Percentiles rank a stretch among this genome's conserved stretches.
phyloP scores from a whole-genome alignment of 1,284 basidiomycete species.

The Caloboletus inedulis region DNA sequence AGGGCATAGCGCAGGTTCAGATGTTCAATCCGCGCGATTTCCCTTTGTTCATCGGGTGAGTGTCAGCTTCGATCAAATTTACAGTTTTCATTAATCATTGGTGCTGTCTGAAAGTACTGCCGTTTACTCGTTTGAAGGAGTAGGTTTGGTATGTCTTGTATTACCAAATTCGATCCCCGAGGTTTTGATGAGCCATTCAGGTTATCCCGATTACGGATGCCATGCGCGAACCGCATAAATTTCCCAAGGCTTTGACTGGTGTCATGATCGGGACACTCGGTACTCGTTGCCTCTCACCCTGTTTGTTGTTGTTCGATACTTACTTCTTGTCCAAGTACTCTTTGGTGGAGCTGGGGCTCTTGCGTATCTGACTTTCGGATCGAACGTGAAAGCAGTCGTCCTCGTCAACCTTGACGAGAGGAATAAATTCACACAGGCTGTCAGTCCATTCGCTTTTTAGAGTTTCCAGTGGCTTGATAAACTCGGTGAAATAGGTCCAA shows the following conservation, averaged over 20 bases:
- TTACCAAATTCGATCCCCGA: neutral
- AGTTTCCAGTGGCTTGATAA: neutral
- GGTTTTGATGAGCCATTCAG: conserved; percentile 30
- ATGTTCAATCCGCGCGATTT: conserved; percentile 90
- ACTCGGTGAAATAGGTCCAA: conserved; percentile 50
- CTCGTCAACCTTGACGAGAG: conserved; percentile 90
- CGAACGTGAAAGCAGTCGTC: conserved; percentile 88
- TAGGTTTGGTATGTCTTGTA: conserved; percentile 72
- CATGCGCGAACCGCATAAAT: conserved; percentile 93
- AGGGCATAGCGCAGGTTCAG: conserved; percentile 80
- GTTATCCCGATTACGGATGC: conserved; percentile 96
- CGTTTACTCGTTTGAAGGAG: conserved; percentile 98
- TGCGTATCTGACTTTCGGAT: conserved; percentile 87
- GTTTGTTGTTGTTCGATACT: conserved; percentile 4
- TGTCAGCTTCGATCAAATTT: conserved; percentile 9
- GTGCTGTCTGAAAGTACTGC: conserved; percentile 64
- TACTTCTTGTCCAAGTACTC: conserved; percentile 48
- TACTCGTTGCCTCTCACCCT: conserved; percentile 33
- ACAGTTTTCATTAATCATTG: conserved; percentile 1
- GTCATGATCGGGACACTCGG: conserved; percentile 84
- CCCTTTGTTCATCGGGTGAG: conserved; percentile 88
- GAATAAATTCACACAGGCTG: conserved; percentile 86
- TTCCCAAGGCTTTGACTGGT: conserved; percentile 83
- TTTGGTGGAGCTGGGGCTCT: conserved; percentile 91
- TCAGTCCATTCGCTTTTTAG: conserved; percentile 35